phyloP scores from a whole-genome alignment of 2,329 filamentous ascomycete species.

The Myriosclerotinia scirpicola region DNA sequence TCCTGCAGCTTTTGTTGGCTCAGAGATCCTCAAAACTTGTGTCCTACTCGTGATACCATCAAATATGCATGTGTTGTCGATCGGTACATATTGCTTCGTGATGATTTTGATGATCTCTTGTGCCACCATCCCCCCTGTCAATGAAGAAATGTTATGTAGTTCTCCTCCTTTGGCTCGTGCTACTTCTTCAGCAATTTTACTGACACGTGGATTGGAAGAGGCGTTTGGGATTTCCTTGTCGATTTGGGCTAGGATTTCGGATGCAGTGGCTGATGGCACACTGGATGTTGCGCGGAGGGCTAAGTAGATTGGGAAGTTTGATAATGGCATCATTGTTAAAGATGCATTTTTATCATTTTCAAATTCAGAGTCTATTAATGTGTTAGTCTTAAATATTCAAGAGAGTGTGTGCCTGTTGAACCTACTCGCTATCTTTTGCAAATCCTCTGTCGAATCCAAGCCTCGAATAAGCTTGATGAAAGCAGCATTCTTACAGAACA shows the following conservation, averaged over 20 bases:
- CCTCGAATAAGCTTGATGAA: constrained; percentile 83
- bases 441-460: constrained; percentile 25
- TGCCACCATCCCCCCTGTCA: constrained; percentile 89
- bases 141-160: constrained; percentile 85
- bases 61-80: constrained; percentile 70
- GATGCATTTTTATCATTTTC: constrained; percentile 54
- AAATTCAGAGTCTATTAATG: constrained; percentile 51
- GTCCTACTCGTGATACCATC: constrained; percentile 57
- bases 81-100: constrained; percentile 70
- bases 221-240: constrained; percentile 49
- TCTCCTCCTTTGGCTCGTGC: constrained; percentile 79
- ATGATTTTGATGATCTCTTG: constrained; percentile 94
- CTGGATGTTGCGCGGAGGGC: constrained; percentile 58
- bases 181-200: constrained; percentile 62
- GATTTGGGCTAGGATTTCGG: constrained; percentile 54
- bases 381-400: constrained; percentile 33
- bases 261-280: constrained; percentile 46
- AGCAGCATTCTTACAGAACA: constrained; percentile 93
- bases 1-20: constrained; percentile 26
- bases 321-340: constrained; percentile 44
- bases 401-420: neutral
- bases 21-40: constrained; percentile 35
- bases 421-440: constrained; percentile 36
- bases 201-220: constrained; percentile 50
- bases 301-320: constrained; percentile 68